These are phyloP conservation scores for Fraxinus velutina DNA, from an alignment of 305 asterid species.

Conservation along the genomic window DNA sequence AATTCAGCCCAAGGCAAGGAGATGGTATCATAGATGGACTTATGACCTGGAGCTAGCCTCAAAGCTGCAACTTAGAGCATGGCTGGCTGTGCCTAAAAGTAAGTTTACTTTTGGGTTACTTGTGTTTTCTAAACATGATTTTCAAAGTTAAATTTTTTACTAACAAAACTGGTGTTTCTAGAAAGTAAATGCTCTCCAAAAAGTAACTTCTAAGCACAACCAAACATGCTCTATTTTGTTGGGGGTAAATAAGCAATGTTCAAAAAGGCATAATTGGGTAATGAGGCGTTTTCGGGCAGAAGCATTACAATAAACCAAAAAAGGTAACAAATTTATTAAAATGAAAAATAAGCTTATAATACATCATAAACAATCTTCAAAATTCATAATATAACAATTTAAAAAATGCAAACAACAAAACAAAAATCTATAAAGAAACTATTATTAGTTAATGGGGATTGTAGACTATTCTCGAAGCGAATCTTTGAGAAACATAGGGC, in stretches of 20 bases:
- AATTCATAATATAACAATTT: background rate
- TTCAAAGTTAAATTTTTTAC: background rate
- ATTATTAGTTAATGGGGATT: background rate
- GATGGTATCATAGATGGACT: background rate
- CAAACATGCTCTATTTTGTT: background rate
- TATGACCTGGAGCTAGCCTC: background rate
- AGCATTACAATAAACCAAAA: background rate
- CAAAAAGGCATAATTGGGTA: background rate
- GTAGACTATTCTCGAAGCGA: background rate
- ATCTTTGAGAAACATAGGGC: background rate
- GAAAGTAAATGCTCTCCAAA: background rate
- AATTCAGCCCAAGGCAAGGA: background rate
- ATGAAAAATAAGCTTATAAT: background rate
- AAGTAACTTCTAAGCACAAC: background rate
- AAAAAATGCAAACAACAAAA: background rate
- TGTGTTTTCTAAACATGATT: background rate
- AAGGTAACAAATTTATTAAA: background rate
- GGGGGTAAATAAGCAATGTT: background rate
- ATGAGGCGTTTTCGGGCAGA: background rate
- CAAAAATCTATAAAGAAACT: background rate
- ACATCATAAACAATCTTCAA: background rate
- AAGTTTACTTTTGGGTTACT: no score
- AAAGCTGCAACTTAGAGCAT: background rate
- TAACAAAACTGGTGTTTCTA: no score
- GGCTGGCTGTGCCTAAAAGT: background rate